These are phyloP conservation scores for Saturnispora gosingensis DNA, from an alignment of 805 yeast genomes.

Conservation along the genomic window DNA sequence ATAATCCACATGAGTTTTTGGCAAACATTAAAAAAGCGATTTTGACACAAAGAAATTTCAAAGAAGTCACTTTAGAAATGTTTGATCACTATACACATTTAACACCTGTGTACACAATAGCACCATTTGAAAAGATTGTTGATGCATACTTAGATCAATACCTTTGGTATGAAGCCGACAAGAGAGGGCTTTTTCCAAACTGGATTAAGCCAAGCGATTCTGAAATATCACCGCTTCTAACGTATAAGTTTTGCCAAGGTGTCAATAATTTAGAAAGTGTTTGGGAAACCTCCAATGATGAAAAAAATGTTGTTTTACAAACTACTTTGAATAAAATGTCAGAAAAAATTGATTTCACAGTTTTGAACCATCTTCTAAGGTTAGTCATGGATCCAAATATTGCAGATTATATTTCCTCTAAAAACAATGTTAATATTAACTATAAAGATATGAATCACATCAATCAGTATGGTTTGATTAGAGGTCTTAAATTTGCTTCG, in stretches of 20 bases:
- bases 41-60: conserved; percentile 83
- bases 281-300: conserved; percentile 73
- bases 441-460: conserved; percentile 95
- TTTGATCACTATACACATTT: conserved; percentile 82
- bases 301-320: conserved; percentile 77
- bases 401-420: conserved; percentile 91
- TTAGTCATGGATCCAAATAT: conserved; percentile 80
- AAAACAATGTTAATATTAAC: conserved; percentile 70
- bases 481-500: conserved; percentile 86
- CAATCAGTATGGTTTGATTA: conserved; percentile 76
- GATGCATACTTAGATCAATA: conserved; percentile 96
- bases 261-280: conserved; percentile 67
- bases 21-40: conserved; percentile 75
- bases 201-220: conserved; percentile 95
- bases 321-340: conserved; percentile 60
- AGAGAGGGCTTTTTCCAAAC: conserved; percentile 78
- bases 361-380: conserved; percentile 71
- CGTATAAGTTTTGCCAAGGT: conserved; percentile 92
- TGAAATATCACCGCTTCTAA: conserved; percentile 86
- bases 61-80: conserved; percentile 81
- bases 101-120: conserved; percentile 78
- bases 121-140: conserved; percentile 88
- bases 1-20: conserved; percentile 89
- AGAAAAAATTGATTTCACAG: conserved; percentile 82
- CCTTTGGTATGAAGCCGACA: conserved; percentile 91